A percentile compares a stretch with the other conserved stretches of the same genome.
Conservation (phyloP, 1,284 basidiomycete species). For the Trametes versicolor region DNA sequence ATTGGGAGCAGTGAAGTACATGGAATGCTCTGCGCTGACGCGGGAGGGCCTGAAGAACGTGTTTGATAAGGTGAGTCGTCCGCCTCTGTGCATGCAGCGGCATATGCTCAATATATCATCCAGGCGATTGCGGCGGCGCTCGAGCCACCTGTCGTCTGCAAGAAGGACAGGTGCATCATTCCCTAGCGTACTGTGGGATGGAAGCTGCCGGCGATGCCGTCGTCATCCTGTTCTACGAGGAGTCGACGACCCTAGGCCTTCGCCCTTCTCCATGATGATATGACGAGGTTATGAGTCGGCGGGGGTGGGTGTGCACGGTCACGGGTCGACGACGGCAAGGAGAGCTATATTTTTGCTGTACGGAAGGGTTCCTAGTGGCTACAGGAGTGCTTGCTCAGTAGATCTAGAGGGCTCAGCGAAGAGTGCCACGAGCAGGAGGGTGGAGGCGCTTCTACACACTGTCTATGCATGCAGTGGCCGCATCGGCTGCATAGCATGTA, state of each 20-base stretch:
- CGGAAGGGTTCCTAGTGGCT: no score
- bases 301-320: no score
- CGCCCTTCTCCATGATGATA: conserved; percentile 36
- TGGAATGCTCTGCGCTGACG: conserved; percentile 98
- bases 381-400: no score
- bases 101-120: not conserved
- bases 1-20: conserved; percentile 98
- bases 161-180: conserved; percentile 86
- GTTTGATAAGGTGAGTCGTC: conserved; percentile 93
- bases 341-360: no score
- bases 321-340: no score
- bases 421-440: no score
- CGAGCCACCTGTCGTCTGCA: conserved; percentile 93
- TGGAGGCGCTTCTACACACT: no score
- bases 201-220: conserved; percentile 16
- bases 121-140: conserved; percentile 98
- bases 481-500: no score
- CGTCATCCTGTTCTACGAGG: conserved; percentile 37
- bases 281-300: no score
- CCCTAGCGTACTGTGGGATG: conserved; percentile 60
- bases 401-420: no score
- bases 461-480: no score
- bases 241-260: no score
- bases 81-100: not conserved
- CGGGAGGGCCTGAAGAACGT: conserved; percentile 99